These are phyloP conservation scores for Trichosporon ovoides DNA, from an alignment of 1,284 basidiomycete genomes.

Conservation along the genomic window DNA sequence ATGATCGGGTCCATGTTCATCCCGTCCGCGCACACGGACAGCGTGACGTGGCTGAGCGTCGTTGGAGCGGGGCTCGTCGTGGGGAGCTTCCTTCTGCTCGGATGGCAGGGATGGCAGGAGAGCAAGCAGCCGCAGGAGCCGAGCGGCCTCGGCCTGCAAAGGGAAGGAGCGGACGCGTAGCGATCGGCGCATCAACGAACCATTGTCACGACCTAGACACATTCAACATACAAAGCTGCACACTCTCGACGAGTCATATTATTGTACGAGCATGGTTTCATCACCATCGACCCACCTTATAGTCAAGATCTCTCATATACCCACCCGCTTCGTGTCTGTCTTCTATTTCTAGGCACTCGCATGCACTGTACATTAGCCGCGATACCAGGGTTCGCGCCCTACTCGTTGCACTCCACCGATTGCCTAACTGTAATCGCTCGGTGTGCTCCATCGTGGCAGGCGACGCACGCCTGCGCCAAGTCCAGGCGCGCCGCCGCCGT, in stretches of 20 bases:
- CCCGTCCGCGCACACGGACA: constrained; percentile 29
- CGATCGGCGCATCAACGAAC: not conserved
- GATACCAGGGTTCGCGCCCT: not conserved
- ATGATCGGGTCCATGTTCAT: constrained; percentile 43
- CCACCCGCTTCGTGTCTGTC: not conserved
- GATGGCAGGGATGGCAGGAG: constrained; percentile 43
- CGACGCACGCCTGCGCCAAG: not conserved
- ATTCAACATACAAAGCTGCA: not conserved
- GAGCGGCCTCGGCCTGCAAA: not conserved
- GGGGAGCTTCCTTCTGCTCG: constrained; percentile 51
- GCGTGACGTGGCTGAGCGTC: constrained; percentile 56
- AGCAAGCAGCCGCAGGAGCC: constrained; percentile 8
- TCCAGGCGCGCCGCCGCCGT: no score
- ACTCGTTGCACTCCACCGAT: no score
- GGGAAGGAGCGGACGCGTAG: not conserved
- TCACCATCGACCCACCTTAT: constrained; percentile 2
- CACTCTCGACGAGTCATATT: not conserved
- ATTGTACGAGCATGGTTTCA: constrained; percentile 4
- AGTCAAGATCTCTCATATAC: not conserved
- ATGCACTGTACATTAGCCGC: constrained; percentile 1
- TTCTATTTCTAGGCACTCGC: not conserved
- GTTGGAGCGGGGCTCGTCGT: constrained; percentile 58
- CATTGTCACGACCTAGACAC: constrained; percentile 3
- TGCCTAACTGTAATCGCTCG: no score
- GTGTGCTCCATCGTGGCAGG: no score